phyloP scores from a whole-genome alignment of 345 rosid species.

The Ricinus communis region DNA sequence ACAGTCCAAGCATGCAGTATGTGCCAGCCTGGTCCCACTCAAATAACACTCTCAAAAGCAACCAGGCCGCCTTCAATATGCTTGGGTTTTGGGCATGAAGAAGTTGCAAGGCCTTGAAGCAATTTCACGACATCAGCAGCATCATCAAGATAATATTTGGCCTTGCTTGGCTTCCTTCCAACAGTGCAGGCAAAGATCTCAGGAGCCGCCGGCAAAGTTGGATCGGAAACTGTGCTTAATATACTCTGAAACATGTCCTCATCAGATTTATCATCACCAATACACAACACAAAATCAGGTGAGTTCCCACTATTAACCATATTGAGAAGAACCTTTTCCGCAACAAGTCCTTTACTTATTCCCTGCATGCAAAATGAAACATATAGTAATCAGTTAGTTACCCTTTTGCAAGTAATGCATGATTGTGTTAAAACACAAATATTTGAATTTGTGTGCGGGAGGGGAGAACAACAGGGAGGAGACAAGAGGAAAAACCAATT shows the following conservation, averaged over 20 bases:
- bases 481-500: too few relatives aligned
- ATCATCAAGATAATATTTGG: slow-evolving; percentile 77
- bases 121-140: slow-evolving; percentile 58
- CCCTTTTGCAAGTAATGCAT: too few relatives aligned
- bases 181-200: slow-evolving; percentile 89
- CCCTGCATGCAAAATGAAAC: slow-evolving; percentile 76
- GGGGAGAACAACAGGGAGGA: too few relatives aligned
- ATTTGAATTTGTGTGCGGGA: too few relatives aligned
- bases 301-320: slow-evolving; percentile 52
- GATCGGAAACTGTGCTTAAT: slow-evolving; percentile 45
- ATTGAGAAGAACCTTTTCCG: slow-evolving; percentile 55
- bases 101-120: slow-evolving; percentile 63
- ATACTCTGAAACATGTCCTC: slow-evolving; percentile 94
- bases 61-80: slow-evolving; percentile 29
- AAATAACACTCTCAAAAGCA: slow-evolving; percentile 62
- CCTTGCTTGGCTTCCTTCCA: slow-evolving; percentile 88
- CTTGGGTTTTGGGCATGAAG: slow-evolving; percentile 53
- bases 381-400: too few relatives aligned
- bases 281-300: slow-evolving; percentile 82
- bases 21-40: slow-evolving; percentile 19
- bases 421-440: too few relatives aligned
- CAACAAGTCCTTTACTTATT: slow-evolving; percentile 77
- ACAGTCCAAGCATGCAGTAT: not conserved
- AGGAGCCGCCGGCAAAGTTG: slow-evolving; percentile 54
- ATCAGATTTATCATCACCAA: slow-evolving; percentile 90